phyloP scores from a whole-genome alignment of 2,329 filamentous ascomycete genomes.

The Cylindrodendrum hubeiense region DNA sequence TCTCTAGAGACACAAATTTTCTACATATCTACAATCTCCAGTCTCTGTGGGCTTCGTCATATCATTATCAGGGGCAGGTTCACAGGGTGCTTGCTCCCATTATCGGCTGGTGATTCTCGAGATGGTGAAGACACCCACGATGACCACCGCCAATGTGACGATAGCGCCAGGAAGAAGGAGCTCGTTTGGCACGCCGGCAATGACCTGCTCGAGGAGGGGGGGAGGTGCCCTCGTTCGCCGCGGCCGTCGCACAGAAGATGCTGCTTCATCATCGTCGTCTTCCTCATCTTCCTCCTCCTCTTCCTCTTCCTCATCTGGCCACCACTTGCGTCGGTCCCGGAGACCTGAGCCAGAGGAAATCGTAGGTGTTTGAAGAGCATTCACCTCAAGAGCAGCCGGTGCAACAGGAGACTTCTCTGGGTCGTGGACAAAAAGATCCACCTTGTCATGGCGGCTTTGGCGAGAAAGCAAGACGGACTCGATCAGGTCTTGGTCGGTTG shows the following conservation, averaged over 20 bases:
- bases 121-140: slow-evolving; percentile 92
- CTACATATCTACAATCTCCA: slow-evolving; percentile 50
- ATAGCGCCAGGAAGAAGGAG: slow-evolving; percentile 93
- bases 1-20: slow-evolving; percentile 44
- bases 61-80: slow-evolving; percentile 47
- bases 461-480: slow-evolving; percentile 91
- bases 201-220: slow-evolving; percentile 80
- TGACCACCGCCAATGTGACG: slow-evolving; percentile 93
- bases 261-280: slow-evolving; percentile 62
- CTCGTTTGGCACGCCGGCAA: slow-evolving; percentile 94
- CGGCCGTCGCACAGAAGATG: slow-evolving; percentile 61
- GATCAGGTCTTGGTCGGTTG: slow-evolving; percentile 90
- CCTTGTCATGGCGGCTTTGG: slow-evolving; percentile 85
- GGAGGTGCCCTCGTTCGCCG: slow-evolving; percentile 53
- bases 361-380: slow-evolving; percentile 60
- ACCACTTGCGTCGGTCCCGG: slow-evolving; percentile 68
- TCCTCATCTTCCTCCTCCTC: slow-evolving; percentile 65
- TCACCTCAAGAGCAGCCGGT: slow-evolving; percentile 59
- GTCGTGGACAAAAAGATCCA: slow-evolving; percentile 96
- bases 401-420: slow-evolving; percentile 87
- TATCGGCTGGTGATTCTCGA: slow-evolving; percentile 74
- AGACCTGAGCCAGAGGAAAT: slow-evolving; percentile 60
- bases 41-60: slow-evolving; percentile 47
- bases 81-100: slow-evolving; percentile 31
- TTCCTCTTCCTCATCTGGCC: slow-evolving; percentile 67